Evolutionary conservation across 768 basidiomycete genomes (phyloP), one percentile per base, ranked within the genome.

Genomic region (Termitomyces eurrhizus): DNA sequence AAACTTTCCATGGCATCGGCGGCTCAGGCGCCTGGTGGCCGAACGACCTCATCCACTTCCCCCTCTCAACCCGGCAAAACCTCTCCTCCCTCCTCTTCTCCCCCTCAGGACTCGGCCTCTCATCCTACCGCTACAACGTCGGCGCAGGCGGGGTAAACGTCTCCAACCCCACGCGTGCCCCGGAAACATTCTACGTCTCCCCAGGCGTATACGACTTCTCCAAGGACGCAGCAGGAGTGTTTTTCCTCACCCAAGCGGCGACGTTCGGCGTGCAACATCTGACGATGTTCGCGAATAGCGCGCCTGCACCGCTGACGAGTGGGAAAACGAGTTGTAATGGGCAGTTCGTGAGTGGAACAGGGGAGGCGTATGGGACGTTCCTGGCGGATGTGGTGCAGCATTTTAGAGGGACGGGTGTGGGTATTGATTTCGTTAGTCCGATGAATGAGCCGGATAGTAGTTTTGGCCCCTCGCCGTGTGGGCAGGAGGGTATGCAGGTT

Each of bases 21-120:
- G 79, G 78, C 8, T 78, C 77, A 16, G 79, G 78, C 13, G 79
- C 78, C 12, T 80, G 78, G 79, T 79, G 79, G 78, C 77, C 77
- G 16, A 71, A 72, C 50, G 79, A 80, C 59, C 65, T 80, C 18
- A 75, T 68, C 66, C 59, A 72, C 48, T 80, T 76, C 64, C 78
- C 79, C 0, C 75, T 75, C 37, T 64, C 67, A 16, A 70, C 73
- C n/a, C 70, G 76, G 26, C 73, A 78, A 56, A 76, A 79, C 53
- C 70, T 78, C 48, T 76, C 78, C 6, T 60, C 71, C 9, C 69
- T 79, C 21, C 71, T 80, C 41, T 79, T 80, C 65, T 74, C 73
- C 11, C 58, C 65, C 2, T 64, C 66, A 24, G 77, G 78, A 4
- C 71, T 79, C 18, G 77, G 78, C 21, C 65, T 80, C 26, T 76